Base-by-base conservation (phyloP, 352 stramenopile genomes). In the Thraustochytrium sp. region DNA sequence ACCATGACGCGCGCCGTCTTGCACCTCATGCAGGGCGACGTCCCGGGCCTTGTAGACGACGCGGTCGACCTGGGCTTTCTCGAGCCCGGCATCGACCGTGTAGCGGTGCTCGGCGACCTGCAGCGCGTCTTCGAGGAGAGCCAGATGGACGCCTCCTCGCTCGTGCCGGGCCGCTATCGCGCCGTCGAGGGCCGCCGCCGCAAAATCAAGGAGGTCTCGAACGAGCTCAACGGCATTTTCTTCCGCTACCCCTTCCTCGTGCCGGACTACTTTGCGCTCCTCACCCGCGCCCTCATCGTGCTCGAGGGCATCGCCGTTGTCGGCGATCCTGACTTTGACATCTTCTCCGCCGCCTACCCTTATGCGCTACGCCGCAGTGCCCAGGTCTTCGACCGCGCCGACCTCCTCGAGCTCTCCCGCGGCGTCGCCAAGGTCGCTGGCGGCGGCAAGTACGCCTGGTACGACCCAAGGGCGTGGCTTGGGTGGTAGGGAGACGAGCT, bases 41-140 rank as follows among this genome's bases (percentile, higher is more conserved):
- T 94, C 82, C 85, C 86, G 37, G 86, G 91, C 31, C 84, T 96
- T 9, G 89, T 93, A 1, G 86, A 88, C 82, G 91, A 96, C 83
- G 94, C 94, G 87, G 90, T 93, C 56, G 91, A 91, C 46, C 86
- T 96, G 26, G 92, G 93, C 46, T 96, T 96, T 84, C 94, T 96
- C 80, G 89, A 21, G 31, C 18, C 31, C 0, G 64, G 54, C 21
- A 88, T 90, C 82, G 90, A 94, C 82, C 86, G 86, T 4, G 86
- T 76, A 4, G 86, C 89, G 48, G 42, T 93, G 11, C 87, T 88
- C 72, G 89, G 88, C 5, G 85, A 92, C 9, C 72, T 93, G 40
- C 88, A 84, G 23, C 89, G 87, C 40, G 89, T 94, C 34, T 82
- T 93, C 31, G 90, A 86, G 21, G 76, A 88, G 53, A 89, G 86